Conservation (phyloP, 108 stramenopile species). For the Fragilaria radians region DNA sequence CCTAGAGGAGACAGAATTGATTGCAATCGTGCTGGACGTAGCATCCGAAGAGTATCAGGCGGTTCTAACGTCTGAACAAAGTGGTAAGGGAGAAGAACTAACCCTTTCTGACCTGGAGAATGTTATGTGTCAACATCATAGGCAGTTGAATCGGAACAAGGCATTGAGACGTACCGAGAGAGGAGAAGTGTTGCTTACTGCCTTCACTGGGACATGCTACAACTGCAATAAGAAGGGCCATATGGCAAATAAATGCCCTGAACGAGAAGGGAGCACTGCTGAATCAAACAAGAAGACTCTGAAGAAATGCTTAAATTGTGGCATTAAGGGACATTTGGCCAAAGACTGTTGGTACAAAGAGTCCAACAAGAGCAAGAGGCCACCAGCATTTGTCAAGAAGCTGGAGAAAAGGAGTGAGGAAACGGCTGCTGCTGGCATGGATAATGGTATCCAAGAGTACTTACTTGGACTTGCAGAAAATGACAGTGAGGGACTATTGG, state of each 20-base stretch:
- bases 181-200: neutral
- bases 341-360: conserved; percentile 7
- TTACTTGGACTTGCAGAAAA: no score
- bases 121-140: no score
- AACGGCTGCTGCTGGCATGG: no score
- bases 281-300: neutral
- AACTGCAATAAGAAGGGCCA: conserved; percentile 1
- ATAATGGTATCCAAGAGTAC: no score
- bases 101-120: neutral
- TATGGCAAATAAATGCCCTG: no score
- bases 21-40: conserved; percentile 1
- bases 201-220: neutral
- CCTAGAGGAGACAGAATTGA: conserved; percentile 3
- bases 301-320: no score
- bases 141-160: neutral
- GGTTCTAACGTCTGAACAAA: conserved; percentile 4
- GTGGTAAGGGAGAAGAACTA: neutral
- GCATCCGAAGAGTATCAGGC: conserved; percentile 1
- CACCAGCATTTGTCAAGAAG: no score
- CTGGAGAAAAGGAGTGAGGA: no score
- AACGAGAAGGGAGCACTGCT: neutral
- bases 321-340: no score
- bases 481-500: neutral
- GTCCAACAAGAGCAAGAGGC: no score
- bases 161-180: neutral